These are phyloP conservation scores for Jackrogersella minutella DNA, from an alignment of 495 filamentous ascomycete genomes.

Conservation along the genomic window DNA sequence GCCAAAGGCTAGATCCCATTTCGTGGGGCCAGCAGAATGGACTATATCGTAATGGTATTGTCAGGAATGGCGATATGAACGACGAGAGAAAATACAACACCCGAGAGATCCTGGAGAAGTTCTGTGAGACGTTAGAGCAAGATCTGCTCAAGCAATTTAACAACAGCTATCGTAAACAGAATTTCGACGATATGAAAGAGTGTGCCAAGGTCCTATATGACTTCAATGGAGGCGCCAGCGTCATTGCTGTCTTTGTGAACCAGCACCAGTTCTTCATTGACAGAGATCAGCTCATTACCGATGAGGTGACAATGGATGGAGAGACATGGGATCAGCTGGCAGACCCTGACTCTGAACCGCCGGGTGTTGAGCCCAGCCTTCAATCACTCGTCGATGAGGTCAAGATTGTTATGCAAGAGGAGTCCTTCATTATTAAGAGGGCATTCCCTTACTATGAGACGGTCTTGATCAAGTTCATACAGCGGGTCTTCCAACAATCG, in stretches of 20 bases:
- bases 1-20: constrained; percentile 78
- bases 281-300: constrained; percentile 84
- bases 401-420: constrained; percentile 93
- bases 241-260: constrained; percentile 95
- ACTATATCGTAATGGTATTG: constrained; percentile 61
- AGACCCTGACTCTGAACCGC: constrained; percentile 90
- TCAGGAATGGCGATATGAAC: constrained; percentile 57
- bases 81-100: constrained; percentile 66
- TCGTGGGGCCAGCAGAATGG: constrained; percentile 71
- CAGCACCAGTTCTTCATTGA: constrained; percentile 99
- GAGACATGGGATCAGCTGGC: constrained; percentile 91
- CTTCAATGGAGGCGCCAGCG: constrained; percentile 94
- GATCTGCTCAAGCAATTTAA: constrained; percentile 97
- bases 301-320: constrained; percentile 82
- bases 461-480: constrained; percentile 88
- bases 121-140: constrained; percentile 93
- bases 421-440: constrained; percentile 92
- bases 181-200: constrained; percentile 95
- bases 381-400: constrained; percentile 94
- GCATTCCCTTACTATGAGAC: constrained; percentile 97
- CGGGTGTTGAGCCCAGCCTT: constrained; percentile 89
- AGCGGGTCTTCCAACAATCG: constrained; percentile 96
- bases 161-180: constrained; percentile 89
- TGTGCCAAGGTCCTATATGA: constrained; percentile 93
- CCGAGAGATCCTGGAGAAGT: constrained; percentile 92